Percentiles rank a stretch among this genome's conserved stretches.
phyloP scores from a whole-genome alignment of 805 yeast genomes.

The Sungouiozyma ichnusensis region DNA sequence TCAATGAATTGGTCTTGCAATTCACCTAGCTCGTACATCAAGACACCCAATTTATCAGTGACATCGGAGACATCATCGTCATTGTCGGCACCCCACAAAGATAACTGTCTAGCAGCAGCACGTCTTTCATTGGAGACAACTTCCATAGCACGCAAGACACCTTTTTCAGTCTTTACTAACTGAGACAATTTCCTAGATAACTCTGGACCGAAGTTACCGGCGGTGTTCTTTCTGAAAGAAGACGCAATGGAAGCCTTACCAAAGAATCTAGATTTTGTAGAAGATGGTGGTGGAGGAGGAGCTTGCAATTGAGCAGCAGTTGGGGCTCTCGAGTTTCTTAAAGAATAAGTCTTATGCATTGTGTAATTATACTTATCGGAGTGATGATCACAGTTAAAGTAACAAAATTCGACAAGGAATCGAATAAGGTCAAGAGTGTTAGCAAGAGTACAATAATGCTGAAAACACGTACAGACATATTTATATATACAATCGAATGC shows the following conservation, averaged over 20 bases:
- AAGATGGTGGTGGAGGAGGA: conserved; percentile 73
- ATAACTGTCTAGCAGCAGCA: conserved; percentile 93
- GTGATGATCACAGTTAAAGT: too few relatives aligned
- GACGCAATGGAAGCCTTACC: conserved; percentile 65
- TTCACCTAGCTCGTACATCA: conserved; percentile 93
- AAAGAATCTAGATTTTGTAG: conserved; percentile 64
- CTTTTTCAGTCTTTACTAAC: conserved; percentile 92
- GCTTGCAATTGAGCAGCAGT: conserved; percentile 71
- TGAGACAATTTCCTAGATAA: conserved; percentile 84
- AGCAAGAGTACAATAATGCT: too few relatives aligned
- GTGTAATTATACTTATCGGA: too few relatives aligned
- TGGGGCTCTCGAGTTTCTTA: conserved; percentile 71
- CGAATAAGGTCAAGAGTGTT: too few relatives aligned
- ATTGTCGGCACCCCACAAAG: conserved; percentile 95
- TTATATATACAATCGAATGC: too few relatives aligned
- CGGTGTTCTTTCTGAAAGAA: conserved; percentile 67
- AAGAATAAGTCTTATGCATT: conserved; percentile 80
- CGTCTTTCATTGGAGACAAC: conserved; percentile 87
- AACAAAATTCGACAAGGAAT: too few relatives aligned
- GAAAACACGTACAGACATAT: too few relatives aligned
- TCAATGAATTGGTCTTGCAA: conserved; percentile 97
- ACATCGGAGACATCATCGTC: conserved; percentile 96
- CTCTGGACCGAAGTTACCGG: conserved; percentile 92
- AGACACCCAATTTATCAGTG: conserved; percentile 93
- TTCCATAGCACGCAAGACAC: conserved; percentile 88